These are phyloP conservation scores for Cutaneotrichosporon cutaneum DNA, from an alignment of 1,284 basidiomycete genomes.

Conservation along the genomic window DNA sequence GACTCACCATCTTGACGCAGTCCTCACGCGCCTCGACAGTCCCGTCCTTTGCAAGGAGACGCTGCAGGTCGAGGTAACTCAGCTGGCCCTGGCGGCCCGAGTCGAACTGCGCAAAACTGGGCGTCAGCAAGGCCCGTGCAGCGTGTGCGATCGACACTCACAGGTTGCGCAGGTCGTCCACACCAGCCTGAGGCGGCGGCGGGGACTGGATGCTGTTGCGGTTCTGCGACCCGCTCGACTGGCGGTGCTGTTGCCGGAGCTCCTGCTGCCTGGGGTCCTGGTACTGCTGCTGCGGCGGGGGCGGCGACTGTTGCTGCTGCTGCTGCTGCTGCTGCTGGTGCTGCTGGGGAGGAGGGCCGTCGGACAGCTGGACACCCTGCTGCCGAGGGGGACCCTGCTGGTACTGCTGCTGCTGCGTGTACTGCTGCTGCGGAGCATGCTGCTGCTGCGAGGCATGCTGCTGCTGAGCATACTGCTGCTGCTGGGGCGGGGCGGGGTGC, in stretches of 20 bases:
- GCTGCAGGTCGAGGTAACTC: conserved; percentile 45
- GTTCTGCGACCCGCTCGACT: conserved; percentile 16
- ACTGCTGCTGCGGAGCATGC: not conserved
- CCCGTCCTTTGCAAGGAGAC: conserved; percentile 49
- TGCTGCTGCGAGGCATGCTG: conserved; percentile 7
- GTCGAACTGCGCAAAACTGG: conserved; percentile 50
- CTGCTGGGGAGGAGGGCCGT: conserved; percentile 10
- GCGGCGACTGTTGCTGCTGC: conserved; percentile 17
- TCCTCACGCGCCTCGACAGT: conserved; percentile 53
- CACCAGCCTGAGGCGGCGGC: conserved; percentile 21
- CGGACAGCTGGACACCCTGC: conserved; percentile 14
- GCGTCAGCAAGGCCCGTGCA: not conserved
- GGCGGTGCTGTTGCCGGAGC: conserved; percentile 17
- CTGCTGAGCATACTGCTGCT: conserved; percentile 8
- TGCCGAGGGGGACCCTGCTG: conserved; percentile 20
- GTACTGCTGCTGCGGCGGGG: conserved; percentile 20
- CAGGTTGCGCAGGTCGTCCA: conserved; percentile 40
- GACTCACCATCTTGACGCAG: conserved; percentile 53
- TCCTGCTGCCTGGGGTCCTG: conserved; percentile 5
- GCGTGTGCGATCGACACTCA: conserved; percentile 22
- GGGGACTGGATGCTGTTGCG: conserved; percentile 16
- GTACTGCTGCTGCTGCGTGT: conserved; percentile 10
- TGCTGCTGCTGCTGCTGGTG: conserved; percentile 25
- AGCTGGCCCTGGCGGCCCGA: conserved; percentile 46
- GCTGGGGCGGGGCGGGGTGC: conserved; percentile 6